Evolutionary conservation across 768 basidiomycete species (phyloP), one percentile per base, ranked within the genome.

Genomic region (Galerina sulciceps): DNA sequence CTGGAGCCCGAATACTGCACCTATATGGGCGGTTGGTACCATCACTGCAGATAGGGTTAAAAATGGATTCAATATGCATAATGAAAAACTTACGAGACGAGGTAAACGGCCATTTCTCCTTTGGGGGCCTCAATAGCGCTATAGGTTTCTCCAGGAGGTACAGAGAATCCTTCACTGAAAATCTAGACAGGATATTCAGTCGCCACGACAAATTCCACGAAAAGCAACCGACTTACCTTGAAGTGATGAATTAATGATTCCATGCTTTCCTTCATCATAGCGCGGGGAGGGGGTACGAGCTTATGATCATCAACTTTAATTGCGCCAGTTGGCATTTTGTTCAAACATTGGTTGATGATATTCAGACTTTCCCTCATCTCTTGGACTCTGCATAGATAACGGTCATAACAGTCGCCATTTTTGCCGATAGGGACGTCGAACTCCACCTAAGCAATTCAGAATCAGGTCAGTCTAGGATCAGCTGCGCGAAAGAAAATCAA

Each of bases 251-350:
- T 98, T 56, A 98, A 83, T 6, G 90, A 87, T 76, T 98, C 96
- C 95, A 98, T 98, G 75, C 89, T 93, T 80, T 99, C 97, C 78
- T 99, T 99, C 97, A 99, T 99, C 55, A 89, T 89, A 0, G 96
- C 96, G 57, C 96, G 89, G 13, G 96, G 95, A 26, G 96, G 96
- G 20, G 97, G 94, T 0, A 92, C 92, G 58, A 99, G 87, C 77
- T 99, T 99, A 78, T 97, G 91, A 77, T 99, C 96, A 70, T 99
- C 96, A 23, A 98, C 86, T 76, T 95, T 98, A 78, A 96, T 74
- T 26, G 85, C 93, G 36, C 97, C 97, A 11, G 87, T 80, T 0
- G 96, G 91, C 79, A 99, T 99, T 78, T 97, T 99, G 82, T 99
- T 97, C 65, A 99, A 75, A 72, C 95, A 97, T 85, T 97, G 94